Base-by-base conservation (phyloP, 331 rosid genomes). In the Acacia concinna region DNA sequence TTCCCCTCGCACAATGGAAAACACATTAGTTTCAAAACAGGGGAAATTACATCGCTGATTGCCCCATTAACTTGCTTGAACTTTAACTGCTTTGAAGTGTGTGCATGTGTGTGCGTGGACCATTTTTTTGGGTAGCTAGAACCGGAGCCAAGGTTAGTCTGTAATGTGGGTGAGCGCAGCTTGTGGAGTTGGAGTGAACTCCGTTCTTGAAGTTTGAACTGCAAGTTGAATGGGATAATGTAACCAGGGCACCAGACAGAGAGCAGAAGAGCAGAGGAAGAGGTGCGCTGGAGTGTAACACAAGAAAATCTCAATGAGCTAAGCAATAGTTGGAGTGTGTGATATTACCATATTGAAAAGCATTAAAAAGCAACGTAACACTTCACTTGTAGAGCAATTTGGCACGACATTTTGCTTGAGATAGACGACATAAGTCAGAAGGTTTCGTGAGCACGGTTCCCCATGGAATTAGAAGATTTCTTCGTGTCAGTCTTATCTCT, bases 401-500 rank as follows among this genome's bases (percentile, higher is more conserved):
- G 17, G 70, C 57, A 18, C 31, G 20, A 59, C 30, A 27, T 4
- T 60, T 64, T 4, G 43, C 43, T 62, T 5, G 46, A 41, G 44
- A 28, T 54, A 20, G 43, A 40, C 70, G 27, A 40, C 30, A 8
- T 37, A 0, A 38, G 71, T 75, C 68, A 75, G 59, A 13, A 18
- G 79, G 30, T 60, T 75, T 10, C 59, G 28, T 41, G 34, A 75
- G 43, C 79, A 75, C 43, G 54, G 59, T 60, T 60, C 40, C 65
- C 57, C 71, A 28, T 40, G 79, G 47, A 75, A 63, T 75, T 62
- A 63, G 46, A 75, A 43, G 70, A 75, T 75, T 75, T 75, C 23
- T 12, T 18, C 7, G 35, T 57, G 67, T 57, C 49, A 37, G 74
- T 13, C 56, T 69, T 43, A 18, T 35, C 47, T 30, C 37, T 66